phyloP scores from a whole-genome alignment of 768 basidiomycete species.

The Podaxis carcinomalis region DNA sequence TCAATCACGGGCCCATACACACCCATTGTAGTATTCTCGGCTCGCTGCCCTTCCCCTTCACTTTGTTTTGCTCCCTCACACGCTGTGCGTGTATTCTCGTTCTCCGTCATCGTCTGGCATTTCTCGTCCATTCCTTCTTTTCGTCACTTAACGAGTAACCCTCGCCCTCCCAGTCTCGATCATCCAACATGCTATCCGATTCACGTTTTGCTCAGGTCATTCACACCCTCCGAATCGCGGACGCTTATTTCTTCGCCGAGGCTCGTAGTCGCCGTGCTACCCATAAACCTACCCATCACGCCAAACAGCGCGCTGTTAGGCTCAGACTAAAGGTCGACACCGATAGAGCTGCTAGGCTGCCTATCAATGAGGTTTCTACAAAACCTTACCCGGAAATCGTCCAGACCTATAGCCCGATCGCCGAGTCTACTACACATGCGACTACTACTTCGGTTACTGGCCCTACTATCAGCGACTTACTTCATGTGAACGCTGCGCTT shows the following conservation, averaged over 20 bases:
- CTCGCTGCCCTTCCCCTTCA: constrained; percentile 13
- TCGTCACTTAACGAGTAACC: neutral
- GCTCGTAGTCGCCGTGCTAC: constrained; percentile 33
- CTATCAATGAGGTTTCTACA: constrained; percentile 26
- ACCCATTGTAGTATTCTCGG: constrained; percentile 10
- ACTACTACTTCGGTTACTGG: neutral
- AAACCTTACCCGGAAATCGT: neutral
- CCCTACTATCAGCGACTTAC: neutral
- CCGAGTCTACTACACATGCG: neutral
- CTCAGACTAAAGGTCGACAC: constrained; percentile 45
- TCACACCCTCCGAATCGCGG: constrained; percentile 37
- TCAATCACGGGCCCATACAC: neutral
- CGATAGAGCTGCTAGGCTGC: constrained; percentile 31
- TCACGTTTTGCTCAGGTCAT: constrained; percentile 21
- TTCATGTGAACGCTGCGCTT: neutral
- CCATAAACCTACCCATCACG: constrained; percentile 37
- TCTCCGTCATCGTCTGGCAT: constrained; percentile 4
- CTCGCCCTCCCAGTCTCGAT: neutral
- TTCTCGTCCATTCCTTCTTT: neutral
- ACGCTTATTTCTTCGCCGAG: constrained; percentile 33
- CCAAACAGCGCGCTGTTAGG: constrained; percentile 39
- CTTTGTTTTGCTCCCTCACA: constrained; percentile 14
- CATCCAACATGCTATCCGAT: constrained; percentile 1
- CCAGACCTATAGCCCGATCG: constrained; percentile 1
- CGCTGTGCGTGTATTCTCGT: constrained; percentile 32